A percentile compares a stretch with the other conserved stretches of the same genome.
Evolutionary conservation across 78 protist genomes (phyloP).

Genomic region (Blattamonas nauphoetae): DNA sequence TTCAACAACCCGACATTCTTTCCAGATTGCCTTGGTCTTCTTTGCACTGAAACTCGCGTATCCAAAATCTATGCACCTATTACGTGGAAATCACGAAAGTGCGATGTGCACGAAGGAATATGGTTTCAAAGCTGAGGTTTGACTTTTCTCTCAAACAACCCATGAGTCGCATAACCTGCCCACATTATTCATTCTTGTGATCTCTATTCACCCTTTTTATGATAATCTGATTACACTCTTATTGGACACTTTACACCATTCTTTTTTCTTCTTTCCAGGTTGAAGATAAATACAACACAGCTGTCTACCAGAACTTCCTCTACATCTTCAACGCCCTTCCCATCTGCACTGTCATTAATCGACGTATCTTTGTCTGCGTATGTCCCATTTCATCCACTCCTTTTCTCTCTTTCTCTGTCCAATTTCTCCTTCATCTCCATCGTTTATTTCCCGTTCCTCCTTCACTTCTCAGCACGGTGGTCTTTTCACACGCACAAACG

Average conservation of each 20-base stretch:
- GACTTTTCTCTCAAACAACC: background rate
- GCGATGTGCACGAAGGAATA: background rate
- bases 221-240: background rate
- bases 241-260: background rate
- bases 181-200: background rate
- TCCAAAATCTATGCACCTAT: background rate
- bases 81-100: slow-evolving; percentile 17
- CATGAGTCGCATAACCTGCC: background rate
- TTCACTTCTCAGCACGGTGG: slow-evolving; percentile 2
- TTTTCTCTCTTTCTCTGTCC: background rate
- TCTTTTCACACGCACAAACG: background rate
- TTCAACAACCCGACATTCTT: background rate
- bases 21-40: background rate
- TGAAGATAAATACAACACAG: background rate
- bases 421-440: too few relatives aligned
- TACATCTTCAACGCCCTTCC: slow-evolving; percentile 2
- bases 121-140: slow-evolving; percentile 14
- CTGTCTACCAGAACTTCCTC: background rate
- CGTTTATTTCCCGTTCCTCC: too few relatives aligned
- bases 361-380: background rate
- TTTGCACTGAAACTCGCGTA: background rate
- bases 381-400: background rate
- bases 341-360: background rate
- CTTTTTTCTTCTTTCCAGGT: background rate
- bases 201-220: background rate